Base-by-base conservation (phyloP, 1,139 yeast species). In the Kodamaea sp. region DNA sequence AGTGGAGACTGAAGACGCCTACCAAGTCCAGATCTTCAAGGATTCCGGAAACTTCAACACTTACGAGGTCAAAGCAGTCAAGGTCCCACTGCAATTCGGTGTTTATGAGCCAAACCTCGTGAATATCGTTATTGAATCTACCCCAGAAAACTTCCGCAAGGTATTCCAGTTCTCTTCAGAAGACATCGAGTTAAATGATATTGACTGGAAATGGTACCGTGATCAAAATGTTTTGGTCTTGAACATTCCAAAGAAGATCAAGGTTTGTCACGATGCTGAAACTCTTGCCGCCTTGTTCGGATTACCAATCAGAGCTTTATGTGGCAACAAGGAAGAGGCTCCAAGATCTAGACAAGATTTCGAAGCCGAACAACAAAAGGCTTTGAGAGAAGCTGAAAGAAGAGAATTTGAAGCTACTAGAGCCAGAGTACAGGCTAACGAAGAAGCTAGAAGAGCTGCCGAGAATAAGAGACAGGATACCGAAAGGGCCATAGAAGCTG, bases 11-110 rank as follows among this genome's bases (percentile, higher is more conserved):
- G 70, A 64, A 29, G 64, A 63, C 30, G 50, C 49, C 11, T 66
- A 59, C 40, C 71, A 66, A 41, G 60, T 68, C 33, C 72, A 69
- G 39, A 59, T 70, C 34, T 59, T 53, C 42, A 68, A 68, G 44
- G 50, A 51, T 15, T 52, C 44, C 25, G 73, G 73, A 5, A 50
- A 57, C 47, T 70, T 66, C 47, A 51, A 55, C 32, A 53, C 62
- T 14, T 70, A 67, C 46, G 73, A 70, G 45, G 65, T 70, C 24
- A 61, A 51, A 38, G 70, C 62, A 3, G 43, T 61, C 24, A 63
- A 55, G 44, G 41, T 50, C 15, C 43, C 41, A 21, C 33, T 44
- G 15, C 19, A 30, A 18, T 28, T 24, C 24, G 37, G 26, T 22
- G 34, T 39, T 24, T 39, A 46, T 34, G 46, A 52, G n/a, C 43